Conservation (phyloP, 441 rosid genomes). For the Adansonia gregorii region DNA sequence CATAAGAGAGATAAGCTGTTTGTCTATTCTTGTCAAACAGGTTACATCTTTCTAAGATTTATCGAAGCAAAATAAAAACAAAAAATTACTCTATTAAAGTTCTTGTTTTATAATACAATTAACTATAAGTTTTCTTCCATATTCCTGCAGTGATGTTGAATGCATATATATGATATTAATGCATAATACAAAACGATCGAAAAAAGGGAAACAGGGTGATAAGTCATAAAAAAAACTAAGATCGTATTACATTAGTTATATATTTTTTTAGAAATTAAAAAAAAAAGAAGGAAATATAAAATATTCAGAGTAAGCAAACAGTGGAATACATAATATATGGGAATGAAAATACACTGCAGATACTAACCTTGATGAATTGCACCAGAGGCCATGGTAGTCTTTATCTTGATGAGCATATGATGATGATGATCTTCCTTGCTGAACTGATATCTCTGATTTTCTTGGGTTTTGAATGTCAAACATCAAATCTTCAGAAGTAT, state of each 20-base stretch:
- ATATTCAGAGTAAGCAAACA: slow-evolving; percentile 9
- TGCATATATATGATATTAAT: not conserved
- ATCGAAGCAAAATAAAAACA: not conserved
- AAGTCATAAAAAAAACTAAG: slow-evolving; percentile 2
- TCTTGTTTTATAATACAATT: not conserved
- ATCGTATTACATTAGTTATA: not conserved
- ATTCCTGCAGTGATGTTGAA: not conserved
- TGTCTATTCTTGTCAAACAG: slow-evolving; percentile 11
- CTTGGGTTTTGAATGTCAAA: slow-evolving; percentile 63
- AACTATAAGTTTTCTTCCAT: not conserved
- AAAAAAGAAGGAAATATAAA: not conserved
- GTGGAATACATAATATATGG: not conserved
- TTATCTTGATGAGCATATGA: slow-evolving; percentile 46
- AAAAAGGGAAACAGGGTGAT: not conserved
- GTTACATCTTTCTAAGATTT: not conserved
- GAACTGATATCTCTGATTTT: slow-evolving; percentile 52
- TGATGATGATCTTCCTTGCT: slow-evolving; percentile 52
- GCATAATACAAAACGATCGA: not conserved
- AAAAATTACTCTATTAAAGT: not conserved
- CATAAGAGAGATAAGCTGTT: not conserved
- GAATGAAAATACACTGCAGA: not conserved
- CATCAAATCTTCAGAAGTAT: slow-evolving; percentile 76
- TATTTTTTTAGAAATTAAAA: no score
- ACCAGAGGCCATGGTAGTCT: slow-evolving; percentile 67
- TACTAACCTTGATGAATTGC: slow-evolving; percentile 80